phyloP scores from a whole-genome alignment of 805 yeast species.

The Torulaspora maleeae region DNA sequence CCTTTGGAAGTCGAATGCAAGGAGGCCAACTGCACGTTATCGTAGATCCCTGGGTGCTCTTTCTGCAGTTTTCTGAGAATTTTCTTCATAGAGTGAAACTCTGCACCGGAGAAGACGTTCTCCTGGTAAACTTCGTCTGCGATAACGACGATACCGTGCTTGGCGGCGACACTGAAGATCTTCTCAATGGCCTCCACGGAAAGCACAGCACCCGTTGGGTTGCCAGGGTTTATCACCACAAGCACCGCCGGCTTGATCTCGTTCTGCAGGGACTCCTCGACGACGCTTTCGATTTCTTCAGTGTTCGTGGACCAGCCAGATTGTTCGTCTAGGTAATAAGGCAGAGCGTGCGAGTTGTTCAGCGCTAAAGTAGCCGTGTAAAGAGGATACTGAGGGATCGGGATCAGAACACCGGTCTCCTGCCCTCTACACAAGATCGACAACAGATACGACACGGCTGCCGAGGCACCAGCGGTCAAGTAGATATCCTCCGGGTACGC shows the following conservation, averaged over 20 bases:
- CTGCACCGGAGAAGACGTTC: constrained; percentile 68
- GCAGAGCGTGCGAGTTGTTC: constrained; percentile 75
- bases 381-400: constrained; percentile 96
- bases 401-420: constrained; percentile 77
- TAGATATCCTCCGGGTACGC: constrained; percentile 70
- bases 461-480: constrained; percentile 91
- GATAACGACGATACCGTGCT: constrained; percentile 75
- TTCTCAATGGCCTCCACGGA: constrained; percentile 60
- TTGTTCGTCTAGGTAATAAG: constrained; percentile 79
- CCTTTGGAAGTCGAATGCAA: constrained; percentile 98
- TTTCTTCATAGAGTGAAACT: constrained; percentile 80
- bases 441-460: constrained; percentile 79
- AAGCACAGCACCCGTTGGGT: constrained; percentile 92
- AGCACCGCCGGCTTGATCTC: constrained; percentile 69
- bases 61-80: constrained; percentile 62
- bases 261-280: constrained; percentile 43
- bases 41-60: constrained; percentile 51
- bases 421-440: constrained; percentile 64
- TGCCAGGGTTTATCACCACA: constrained; percentile 96
- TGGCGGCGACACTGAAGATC: constrained; percentile 75
- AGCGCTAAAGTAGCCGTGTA: constrained; percentile 93
- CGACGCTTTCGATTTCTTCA: constrained; percentile 51
- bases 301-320: constrained; percentile 82
- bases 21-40: constrained; percentile 81
- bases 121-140: constrained; percentile 99